Evolutionary conservation across 305 asterid genomes (phyloP), one percentile per base, ranked within the genome.

Genomic region (Solanum hybrid): DNA sequence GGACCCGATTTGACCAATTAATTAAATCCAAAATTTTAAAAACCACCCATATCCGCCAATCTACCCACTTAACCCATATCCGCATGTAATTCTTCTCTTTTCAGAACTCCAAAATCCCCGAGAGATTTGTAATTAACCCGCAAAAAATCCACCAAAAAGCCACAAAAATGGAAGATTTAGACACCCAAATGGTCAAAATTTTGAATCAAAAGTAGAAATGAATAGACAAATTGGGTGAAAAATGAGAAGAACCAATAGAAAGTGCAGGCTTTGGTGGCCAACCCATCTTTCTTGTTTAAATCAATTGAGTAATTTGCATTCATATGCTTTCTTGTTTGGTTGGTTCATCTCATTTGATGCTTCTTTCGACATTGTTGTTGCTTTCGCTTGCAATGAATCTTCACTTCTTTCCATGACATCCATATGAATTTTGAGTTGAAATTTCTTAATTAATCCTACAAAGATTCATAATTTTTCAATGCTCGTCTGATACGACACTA

Each of bases 221-320:
- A 24, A 38, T 81, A 81, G n/a, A 37, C 61, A 6, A 80, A 41
- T 41, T 41, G 57, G 57, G 51, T 39, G 51, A 39, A 39, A 39
- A 39, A 88, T 76, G 90, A 77, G 57, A 86, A 89, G 85, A 87
- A 24, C 13, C 78, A 91, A 73, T 90, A 91, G 91, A 85, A 95
- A 91, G 81, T 96, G 97, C 93, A 94, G 99, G 96, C 91, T 96
- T 34, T 97, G 99, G 99, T 97, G 99, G 99, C 99, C 99, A 39
- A 88, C 84, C 41, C 87, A 93, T 91, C 90, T 91, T 11, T 93
- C 95, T 79, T 94, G 92, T 89, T 88, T 94, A 70, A 92, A 90
- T 89, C 90, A 75, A 81, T 88, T 24, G 61, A 76, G 72, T 76
- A 79, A 37, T 83, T 83, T 45, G 37, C 73, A 45, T 83, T 83